Evolutionary conservation across 2,329 filamentous ascomycete species (phyloP), one percentile per base, ranked within the genome.

Genomic region (Pseudogymnoascus destructans): DNA sequence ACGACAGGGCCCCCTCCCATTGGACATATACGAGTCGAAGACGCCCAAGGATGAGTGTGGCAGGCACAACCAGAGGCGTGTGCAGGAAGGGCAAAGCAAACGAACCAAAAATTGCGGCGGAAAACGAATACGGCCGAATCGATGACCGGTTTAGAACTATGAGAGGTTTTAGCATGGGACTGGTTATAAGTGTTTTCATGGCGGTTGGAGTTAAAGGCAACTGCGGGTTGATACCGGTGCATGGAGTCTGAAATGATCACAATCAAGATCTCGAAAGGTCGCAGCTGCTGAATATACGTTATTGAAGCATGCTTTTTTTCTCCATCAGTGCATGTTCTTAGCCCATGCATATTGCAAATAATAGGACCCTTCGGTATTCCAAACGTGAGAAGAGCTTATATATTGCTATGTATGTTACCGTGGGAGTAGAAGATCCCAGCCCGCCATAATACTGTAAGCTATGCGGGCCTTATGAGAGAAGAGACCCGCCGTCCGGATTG

Each of bases 361-460:
- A 52, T 11, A 49, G 9, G 23, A 30, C 17, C 15, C 25, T 19
- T 9, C 5, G 7, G n/a, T 30, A 30, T 52, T 52, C 8, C 30
- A 30, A 52, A 27, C 15, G n/a, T 52, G 23, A 52, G 23, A 11
- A 30, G 46, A 52, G 46, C 46, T 25, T 30, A 52, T 30, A 52
- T 52, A 52, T 52, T 52, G 46, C 46, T 52, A 52, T 52, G 40
- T 46, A 46, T 46, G n/a, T 52, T 17, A 52, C 25, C 23, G 27
- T 25, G 25, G 23, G 46, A 17, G 46, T 17, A 15, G 46, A 17
- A 52, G 5, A 8, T 25, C 19, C 46, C n/a, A 30, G 25, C 25
- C 15, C 5, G 46, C 21, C 9, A 30, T 52, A 52, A 30, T 49
- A 49, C 11, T 36, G 27, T 49, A 42, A 5, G n/a, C 25, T 52